Base-by-base conservation (phyloP, 2,329 filamentous ascomycete species). In the Tolypocladium album region DNA sequence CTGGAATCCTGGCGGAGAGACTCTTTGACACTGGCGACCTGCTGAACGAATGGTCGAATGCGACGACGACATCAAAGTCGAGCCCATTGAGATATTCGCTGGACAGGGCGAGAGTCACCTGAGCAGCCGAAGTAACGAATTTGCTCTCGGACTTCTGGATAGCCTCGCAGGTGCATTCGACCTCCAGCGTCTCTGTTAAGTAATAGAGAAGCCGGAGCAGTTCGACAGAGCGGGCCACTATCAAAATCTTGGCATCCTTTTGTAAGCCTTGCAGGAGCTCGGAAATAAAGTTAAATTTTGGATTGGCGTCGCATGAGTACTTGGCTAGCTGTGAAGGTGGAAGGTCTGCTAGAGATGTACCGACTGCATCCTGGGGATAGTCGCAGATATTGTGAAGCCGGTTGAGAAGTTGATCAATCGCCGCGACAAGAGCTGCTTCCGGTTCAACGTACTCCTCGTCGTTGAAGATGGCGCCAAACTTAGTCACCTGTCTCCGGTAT, bases 261-360 rank as follows among this genome's bases (percentile, higher is more conserved):
- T 72, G 69, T 13, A 85, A 67, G 11, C 70, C 66, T 24, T 78
- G 72, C 38, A 86, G 67, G 4, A 88, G 72, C 62, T 85, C 82
- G 53, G 76, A 79, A 7, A 86, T 65, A 64, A 88, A 87, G 39
- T 77, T 78, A 64, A 82, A 84, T 64, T 88, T 88, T 59, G 81
- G 73, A 68, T 84, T 87, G 12, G 82, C 79, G 58, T 79, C 79
- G 59, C 79, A 76, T 1, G 79, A 77, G 63, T 84, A 82, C 66
- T 79, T 85, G 64, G 79, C 78, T 58, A 77, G 72, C 27, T 79
- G 75, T 4, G 69, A 67, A 9, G 75, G 66, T 2, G 75, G 69
- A 59, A 82, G 61, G 4, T 65, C 63, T 31, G 72, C 71, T 15
- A 76, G 66, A 2, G 70, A 67, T 9, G 80, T 72, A n/a, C 77